These are phyloP conservation scores for Fusarium hostae DNA, from an alignment of 2,329 filamentous ascomycete genomes.

Conservation along the genomic window DNA sequence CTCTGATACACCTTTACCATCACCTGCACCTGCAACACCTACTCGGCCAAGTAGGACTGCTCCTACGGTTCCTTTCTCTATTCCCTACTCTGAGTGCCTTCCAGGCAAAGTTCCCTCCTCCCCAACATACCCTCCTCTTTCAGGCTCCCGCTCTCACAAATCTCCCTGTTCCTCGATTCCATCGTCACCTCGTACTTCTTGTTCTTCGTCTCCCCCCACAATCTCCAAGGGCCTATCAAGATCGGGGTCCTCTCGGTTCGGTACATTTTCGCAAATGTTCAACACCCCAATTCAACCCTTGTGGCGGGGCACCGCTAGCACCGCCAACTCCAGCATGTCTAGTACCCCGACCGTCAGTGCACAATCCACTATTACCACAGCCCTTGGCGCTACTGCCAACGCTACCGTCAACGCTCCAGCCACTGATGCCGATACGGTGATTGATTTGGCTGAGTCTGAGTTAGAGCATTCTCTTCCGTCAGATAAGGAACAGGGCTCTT, in stretches of 20 bases:
- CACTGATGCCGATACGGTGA: constrained; percentile 28
- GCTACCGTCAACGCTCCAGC: constrained; percentile 36
- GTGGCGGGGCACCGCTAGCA: constrained; percentile 39
- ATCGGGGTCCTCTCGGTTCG: constrained; percentile 38
- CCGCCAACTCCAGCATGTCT: constrained; percentile 23
- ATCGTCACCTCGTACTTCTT: constrained; percentile 41
- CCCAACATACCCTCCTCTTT: constrained; percentile 25
- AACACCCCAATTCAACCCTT: constrained; percentile 39
- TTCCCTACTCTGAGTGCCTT: constrained; percentile 22
- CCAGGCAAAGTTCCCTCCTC: constrained; percentile 24
- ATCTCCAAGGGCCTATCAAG: constrained; percentile 45
- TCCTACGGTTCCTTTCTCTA: constrained; percentile 18
- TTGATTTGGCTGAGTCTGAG: constrained; percentile 31
- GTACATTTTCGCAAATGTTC: constrained; percentile 45
- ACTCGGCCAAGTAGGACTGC: constrained; percentile 29
- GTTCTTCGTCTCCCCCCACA: constrained; percentile 40
- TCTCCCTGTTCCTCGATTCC: constrained; percentile 24
- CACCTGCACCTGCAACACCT: constrained; percentile 30
- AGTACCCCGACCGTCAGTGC: constrained; percentile 32
- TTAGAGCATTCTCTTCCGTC: constrained; percentile 30
- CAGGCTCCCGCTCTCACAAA: constrained; percentile 5
- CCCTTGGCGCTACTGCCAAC: constrained; percentile 29
- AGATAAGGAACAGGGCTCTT: constrained; percentile 30
- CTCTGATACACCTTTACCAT: constrained; percentile 9
- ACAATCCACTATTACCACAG: constrained; percentile 22